Evolutionary conservation across 2,329 filamentous ascomycete genomes (phyloP).

Genomic region (Fonsecaea monophora): DNA sequence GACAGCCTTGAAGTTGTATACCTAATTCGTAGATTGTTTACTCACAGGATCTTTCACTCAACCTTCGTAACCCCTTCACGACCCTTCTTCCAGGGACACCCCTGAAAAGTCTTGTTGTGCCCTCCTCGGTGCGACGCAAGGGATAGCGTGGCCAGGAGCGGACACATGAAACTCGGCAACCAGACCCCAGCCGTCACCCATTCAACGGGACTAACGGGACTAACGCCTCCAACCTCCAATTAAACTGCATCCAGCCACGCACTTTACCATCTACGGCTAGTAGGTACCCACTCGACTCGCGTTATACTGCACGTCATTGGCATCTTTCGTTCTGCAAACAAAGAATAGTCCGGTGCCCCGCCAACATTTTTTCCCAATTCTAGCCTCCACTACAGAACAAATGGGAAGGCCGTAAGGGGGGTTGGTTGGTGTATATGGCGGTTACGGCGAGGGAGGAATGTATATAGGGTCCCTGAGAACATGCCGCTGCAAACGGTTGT

Average conservation of each 20-base stretch:
- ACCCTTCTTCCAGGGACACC: neutral
- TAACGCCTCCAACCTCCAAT: conserved; percentile 14
- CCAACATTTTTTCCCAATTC: conserved; percentile 24
- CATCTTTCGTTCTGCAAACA: neutral
- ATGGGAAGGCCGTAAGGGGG: conserved; percentile 12
- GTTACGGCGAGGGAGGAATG: conserved; percentile 18
- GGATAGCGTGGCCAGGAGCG: neutral
- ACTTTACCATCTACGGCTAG: neutral
- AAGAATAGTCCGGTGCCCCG: conserved; percentile 13
- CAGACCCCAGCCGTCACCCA: conserved; percentile 12
- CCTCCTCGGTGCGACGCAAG: neutral
- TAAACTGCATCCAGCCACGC: conserved; percentile 16
- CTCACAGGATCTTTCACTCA: too few species aligned
- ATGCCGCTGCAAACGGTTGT: neutral
- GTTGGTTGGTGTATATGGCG: conserved; percentile 18
- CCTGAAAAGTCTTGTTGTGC: neutral
- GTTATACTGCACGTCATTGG: conserved; percentile 12
- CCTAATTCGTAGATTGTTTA: too few species aligned
- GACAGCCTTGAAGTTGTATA: neutral
- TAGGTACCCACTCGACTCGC: neutral
- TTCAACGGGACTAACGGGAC: conserved; percentile 8
- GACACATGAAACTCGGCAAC: conserved; percentile 1
- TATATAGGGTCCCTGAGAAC: neutral
- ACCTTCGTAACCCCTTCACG: neutral
- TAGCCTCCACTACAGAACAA: conserved; percentile 31